Conservation (phyloP, 805 yeast genomes). For the Saturnispora bothae region DNA sequence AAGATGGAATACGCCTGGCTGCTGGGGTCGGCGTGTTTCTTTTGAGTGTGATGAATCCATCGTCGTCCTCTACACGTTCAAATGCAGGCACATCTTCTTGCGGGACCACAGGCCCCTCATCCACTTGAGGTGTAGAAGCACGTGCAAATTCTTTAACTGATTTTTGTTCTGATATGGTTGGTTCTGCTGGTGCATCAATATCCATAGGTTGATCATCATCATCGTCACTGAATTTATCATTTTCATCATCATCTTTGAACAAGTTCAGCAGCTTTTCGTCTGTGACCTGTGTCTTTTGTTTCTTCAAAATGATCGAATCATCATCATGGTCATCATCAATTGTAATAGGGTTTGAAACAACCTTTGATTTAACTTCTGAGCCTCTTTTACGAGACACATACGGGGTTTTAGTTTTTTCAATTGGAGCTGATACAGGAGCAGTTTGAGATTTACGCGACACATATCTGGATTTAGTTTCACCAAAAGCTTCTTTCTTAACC, state of each 20-base stretch:
- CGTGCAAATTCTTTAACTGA: not conserved
- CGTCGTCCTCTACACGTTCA: conserved; percentile 23
- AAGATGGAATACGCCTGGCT: too few relatives aligned
- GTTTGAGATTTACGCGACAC: conserved; percentile 13
- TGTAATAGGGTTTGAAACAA: conserved; percentile 8
- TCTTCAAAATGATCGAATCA: conserved; percentile 12
- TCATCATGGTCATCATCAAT: conserved; percentile 7
- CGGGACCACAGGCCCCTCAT: not conserved
- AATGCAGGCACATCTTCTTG: conserved; percentile 10
- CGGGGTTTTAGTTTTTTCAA: not conserved
- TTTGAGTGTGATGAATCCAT: conserved; percentile 23
- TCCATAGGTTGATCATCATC: conserved; percentile 8
- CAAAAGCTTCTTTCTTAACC: not conserved
- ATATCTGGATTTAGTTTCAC: conserved; percentile 13
- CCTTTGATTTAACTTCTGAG: conserved; percentile 4
- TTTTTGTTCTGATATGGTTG: not conserved
- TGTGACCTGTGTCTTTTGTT: conserved; percentile 11
- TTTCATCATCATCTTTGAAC: conserved; percentile 16
- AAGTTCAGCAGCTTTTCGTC: conserved; percentile 15
- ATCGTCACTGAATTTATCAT: conserved; percentile 14
- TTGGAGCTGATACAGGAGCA: conserved; percentile 12
- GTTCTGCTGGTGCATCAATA: conserved; percentile 1
- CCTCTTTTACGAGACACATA: not conserved
- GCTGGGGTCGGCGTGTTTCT: conserved; percentile 6
- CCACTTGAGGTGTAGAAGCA: not conserved